Base-by-base conservation (phyloP, 2,329 filamentous ascomycete species). In the Elsinoe fawcettii region DNA sequence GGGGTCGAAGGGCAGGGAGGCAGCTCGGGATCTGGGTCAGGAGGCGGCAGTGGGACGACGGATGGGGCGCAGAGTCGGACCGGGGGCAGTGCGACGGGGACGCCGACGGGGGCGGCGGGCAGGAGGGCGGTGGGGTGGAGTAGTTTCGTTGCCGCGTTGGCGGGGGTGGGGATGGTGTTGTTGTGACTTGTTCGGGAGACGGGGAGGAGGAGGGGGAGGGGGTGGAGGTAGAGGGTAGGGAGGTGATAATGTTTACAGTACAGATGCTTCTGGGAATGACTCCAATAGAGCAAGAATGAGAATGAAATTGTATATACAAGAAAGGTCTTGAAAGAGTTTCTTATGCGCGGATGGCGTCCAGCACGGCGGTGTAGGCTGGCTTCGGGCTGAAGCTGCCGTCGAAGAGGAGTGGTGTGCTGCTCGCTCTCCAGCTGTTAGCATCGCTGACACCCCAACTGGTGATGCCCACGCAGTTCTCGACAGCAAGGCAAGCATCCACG, bases 401-500 rank as follows among this genome's bases (percentile, higher is more conserved):
- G 44, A 76, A 78, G 34, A 78, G 60, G 62, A 76, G 61, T 6
- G 75, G 74, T 6, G 46, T 70, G 20, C 56, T 60, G 18, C 58
- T 61, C 3, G 69, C 62, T 43, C 73, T 68, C 75, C 75, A 78
- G 22, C 65, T 69, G 60, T 77, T 69, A 22, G 61, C 63, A 63
- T 78, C 76, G 18, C 68, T 63, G 1, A 77, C 68, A 23, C 76
- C 76, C 75, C 84, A 87, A 39, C 84, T 80, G 0, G 84, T 87
- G 60, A 87, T 80, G 53, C 83, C 83, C 2, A 85, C 77, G 65
- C 84, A 87, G 66, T 82, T 80, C 5, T 73, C 59, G 49, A 82
- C 72, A 18, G 76, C 70, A 30, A 85, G 66, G 63, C 85, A 88
- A 5, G 79, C 83, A 49, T 80, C 75, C 7, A 69, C 62, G 34